Evolutionary conservation across 331 rosid species (phyloP), one percentile per base, ranked within the genome.

Genomic region (Pyracantha coccinea): DNA sequence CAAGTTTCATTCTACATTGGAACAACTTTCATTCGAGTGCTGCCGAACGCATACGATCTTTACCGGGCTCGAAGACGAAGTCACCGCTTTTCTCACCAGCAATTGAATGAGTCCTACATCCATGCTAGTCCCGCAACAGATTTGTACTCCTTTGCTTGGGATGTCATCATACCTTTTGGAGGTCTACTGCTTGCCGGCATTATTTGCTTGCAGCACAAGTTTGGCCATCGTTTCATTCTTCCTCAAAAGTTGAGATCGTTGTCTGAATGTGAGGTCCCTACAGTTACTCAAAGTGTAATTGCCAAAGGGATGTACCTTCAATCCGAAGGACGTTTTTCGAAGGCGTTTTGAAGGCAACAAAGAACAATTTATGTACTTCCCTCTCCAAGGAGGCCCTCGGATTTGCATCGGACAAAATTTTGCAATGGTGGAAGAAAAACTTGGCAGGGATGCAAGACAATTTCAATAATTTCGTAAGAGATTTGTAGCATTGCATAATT

Each of bases 1-100:
- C 75, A 84, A 16, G 14, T 29, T 33, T 69, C 74, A 8, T 85
- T 83, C 71, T 86, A 85, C 83, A 62, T 81, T 13, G 89, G 91
- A 77, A 86, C 83, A 29, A 86, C 87, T 57, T 69, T 81, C 57
- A 81, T 89, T 68, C 82, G 85, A 45, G 58, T 70, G 10, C 20
- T 86, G 10, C 93, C 91, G 4, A 89, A 81, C 66, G 91, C 76
- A 15, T 89, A 89, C 68, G 86, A 89, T 85, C 77, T 89, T 73
- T 85, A 69, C 76, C 71, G 86, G 82, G 44, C 72, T 75, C 80
- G 1, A 7, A 47, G 19, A 72, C 80, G 1, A 7, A 47, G 19
- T 5, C 45, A 35, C 21, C 68, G 32, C 10, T 80, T 57, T 65
- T 69, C 38, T 74, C 53, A 17, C 60, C 71, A 7, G 2, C 13